Evolutionary conservation across 2,329 filamentous ascomycete genomes (phyloP).

Genomic region (Colletotrichum filicis): DNA sequence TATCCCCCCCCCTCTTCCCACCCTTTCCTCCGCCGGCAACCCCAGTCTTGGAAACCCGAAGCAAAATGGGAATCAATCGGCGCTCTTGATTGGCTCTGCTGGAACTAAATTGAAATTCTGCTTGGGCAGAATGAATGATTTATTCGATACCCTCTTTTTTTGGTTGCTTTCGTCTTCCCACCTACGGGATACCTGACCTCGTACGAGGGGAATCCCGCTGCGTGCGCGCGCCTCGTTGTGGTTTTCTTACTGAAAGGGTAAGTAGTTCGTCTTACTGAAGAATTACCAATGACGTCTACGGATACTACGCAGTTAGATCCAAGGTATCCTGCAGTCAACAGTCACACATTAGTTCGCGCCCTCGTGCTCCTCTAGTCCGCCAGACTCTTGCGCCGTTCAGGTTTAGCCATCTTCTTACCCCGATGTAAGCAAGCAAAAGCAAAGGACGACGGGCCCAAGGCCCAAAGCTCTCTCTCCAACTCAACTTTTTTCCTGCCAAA

Average conservation of each 20-base stretch:
- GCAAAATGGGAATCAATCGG: no score
- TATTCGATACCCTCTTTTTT: neutral
- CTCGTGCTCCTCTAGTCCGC: neutral
- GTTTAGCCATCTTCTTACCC: no score
- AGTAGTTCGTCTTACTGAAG: neutral
- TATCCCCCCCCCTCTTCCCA: neutral
- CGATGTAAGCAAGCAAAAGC: no score
- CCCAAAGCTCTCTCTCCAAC: no score
- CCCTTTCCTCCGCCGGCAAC: no score
- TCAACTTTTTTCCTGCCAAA: neutral
- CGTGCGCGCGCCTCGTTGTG: neutral
- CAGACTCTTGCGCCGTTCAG: no score
- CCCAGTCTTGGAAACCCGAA: neutral
- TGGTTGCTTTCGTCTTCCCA: neutral
- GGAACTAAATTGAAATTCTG: constrained; percentile 17
- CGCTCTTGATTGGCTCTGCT: constrained; percentile 4
- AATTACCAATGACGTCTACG: neutral
- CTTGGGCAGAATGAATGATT: constrained; percentile 18
- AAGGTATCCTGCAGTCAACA: neutral
- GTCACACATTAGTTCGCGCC: neutral
- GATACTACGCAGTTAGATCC: neutral
- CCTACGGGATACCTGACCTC: neutral
- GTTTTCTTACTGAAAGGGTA: neutral
- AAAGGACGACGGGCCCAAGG: no score
- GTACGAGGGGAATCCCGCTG: neutral